Base-by-base conservation (phyloP, 2,329 filamentous ascomycete species). In the Alternaria novae-zelandiae region DNA sequence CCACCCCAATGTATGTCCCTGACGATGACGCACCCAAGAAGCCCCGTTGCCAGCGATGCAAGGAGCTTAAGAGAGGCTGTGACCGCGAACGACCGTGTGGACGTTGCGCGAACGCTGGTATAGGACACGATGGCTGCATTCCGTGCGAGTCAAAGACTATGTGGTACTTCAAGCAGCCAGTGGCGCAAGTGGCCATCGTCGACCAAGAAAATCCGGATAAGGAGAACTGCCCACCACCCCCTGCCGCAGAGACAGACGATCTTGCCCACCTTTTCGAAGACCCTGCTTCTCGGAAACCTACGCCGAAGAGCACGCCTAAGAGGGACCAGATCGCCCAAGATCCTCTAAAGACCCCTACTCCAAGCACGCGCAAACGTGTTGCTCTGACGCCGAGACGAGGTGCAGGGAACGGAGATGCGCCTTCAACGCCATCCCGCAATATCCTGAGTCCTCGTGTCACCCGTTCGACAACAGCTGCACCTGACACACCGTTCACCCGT, bases 251-350 rank as follows among this genome's bases (percentile, higher is more conserved):
- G 11, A 77, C 81, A 41, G 86, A 89, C 64, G 85, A 86, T 36
- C 78, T 91, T 6, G 86, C 88, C 44, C 84, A 86, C 54, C 84
- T 96, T 5, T 94, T 96, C 71, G 89, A 90, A 60, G 85, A 90
- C 4, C 70, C 83, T 80, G 89, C 84, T 5, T 87, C 84, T 64
- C 84, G 84, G 63, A 86, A 86, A 86, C 84, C 74, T 80, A 83
- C 60, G 78, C 82, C 87, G 2, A 86, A 85, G n/a, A 88, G 87
- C 80, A 83, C 60, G 78, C 82, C 87, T 2, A 86, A 85, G n/a
- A 88, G 87, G 86, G 68, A 88, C 85, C 32, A 86, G 86, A 74
- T 90, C 67, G 66, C 83, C 70, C 67, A 79, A 60, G 72, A 84
- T 36, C 69, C 83, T n/a, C 74, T 83, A 41, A 83, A 83, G 63